phyloP scores from a whole-genome alignment of 1,284 basidiomycete species.

The Ceratorhiza oryzae-sativae region DNA sequence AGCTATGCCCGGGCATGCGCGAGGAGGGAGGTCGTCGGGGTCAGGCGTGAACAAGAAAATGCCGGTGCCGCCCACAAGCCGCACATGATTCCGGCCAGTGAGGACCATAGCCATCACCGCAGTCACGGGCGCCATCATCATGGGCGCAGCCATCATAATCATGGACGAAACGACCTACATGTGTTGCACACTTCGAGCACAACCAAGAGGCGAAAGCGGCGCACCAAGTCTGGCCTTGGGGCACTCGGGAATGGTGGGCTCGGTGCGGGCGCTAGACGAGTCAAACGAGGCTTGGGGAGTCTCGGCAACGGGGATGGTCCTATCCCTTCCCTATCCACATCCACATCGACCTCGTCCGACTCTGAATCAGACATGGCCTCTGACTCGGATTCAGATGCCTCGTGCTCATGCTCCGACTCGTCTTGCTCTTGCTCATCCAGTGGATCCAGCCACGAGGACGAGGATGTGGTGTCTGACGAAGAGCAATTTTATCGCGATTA shows the following conservation, averaged over 20 bases:
- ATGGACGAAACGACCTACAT: background rate
- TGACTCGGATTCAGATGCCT: background rate
- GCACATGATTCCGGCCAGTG: conserved; percentile 70
- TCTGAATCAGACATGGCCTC: conserved; percentile 22
- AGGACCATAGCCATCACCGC: conserved; percentile 30
- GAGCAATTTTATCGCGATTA: conserved; percentile 75
- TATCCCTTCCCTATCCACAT: background rate
- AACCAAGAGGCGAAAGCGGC: conserved; percentile 70
- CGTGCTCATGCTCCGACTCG: conserved; percentile 29
- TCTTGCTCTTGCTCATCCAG: conserved; percentile 17
- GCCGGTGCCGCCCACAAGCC: conserved; percentile 72
- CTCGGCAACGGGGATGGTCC: conserved; percentile 18
- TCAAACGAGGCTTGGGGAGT: conserved; percentile 5
- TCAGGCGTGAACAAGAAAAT: conserved; percentile 72
- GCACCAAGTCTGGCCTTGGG: conserved; percentile 74
- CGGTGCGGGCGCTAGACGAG: conserved; percentile 57
- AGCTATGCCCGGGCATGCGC: conserved; percentile 70
- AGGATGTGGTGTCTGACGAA: conserved; percentile 44
- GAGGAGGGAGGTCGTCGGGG: conserved; percentile 68
- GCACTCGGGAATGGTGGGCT: conserved; percentile 74
- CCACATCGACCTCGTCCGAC: conserved; percentile 15
- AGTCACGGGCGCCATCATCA: background rate
- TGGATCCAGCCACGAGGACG: conserved; percentile 19
- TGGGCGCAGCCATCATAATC: background rate
- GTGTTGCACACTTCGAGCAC: background rate